Conservation (phyloP, 192 early-diverging fungal genomes). For the Coemansia brasiliensis region DNA sequence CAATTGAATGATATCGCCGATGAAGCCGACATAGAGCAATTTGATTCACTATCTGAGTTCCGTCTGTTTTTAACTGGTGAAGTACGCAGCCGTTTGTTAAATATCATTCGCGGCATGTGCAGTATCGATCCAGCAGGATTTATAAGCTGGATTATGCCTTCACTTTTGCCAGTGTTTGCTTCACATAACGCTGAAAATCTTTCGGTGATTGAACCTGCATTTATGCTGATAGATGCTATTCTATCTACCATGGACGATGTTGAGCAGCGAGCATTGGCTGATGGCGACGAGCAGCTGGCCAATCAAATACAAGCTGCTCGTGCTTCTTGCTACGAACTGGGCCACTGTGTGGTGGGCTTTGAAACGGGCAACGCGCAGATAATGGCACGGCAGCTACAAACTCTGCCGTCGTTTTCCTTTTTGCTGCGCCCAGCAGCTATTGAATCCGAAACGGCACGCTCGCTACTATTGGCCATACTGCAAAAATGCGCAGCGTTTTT, state of each 20-base stretch:
- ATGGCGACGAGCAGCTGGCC: slow-evolving; percentile 9
- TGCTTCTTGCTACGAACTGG: slow-evolving; percentile 30
- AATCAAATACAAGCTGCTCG: slow-evolving; percentile 14
- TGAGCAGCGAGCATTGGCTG: slow-evolving; percentile 43
- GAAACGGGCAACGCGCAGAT: not conserved
- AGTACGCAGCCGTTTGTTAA: slow-evolving; percentile 34
- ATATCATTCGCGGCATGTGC: slow-evolving; percentile 40
- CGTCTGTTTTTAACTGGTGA: slow-evolving; percentile 34
- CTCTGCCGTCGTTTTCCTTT: slow-evolving; percentile 47
- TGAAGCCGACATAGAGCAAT: slow-evolving; percentile 32
- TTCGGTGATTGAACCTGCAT: slow-evolving; percentile 31
- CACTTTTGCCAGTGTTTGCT: slow-evolving; percentile 25
- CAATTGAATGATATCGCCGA: slow-evolving; percentile 12
- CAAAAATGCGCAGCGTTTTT: slow-evolving; percentile 26
- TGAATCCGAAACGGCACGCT: slow-evolving; percentile 14
- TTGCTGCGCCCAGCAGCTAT: slow-evolving; percentile 34
- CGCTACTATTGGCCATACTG: slow-evolving; percentile 32
- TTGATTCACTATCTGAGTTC: slow-evolving; percentile 30
- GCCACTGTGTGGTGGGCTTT: slow-evolving; percentile 18
- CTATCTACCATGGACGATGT: slow-evolving; percentile 39
- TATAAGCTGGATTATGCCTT: slow-evolving; percentile 44
- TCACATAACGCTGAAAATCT: not conserved
- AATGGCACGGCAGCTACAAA: slow-evolving; percentile 26
- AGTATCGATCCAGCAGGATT: slow-evolving; percentile 43
- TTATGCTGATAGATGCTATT: slow-evolving; percentile 32